Percentiles rank a stretch among this genome's conserved stretches.
These are phyloP conservation scores for Solanum verrucosum DNA, from an alignment of 257 asterid genomes.

Conservation along the genomic window DNA sequence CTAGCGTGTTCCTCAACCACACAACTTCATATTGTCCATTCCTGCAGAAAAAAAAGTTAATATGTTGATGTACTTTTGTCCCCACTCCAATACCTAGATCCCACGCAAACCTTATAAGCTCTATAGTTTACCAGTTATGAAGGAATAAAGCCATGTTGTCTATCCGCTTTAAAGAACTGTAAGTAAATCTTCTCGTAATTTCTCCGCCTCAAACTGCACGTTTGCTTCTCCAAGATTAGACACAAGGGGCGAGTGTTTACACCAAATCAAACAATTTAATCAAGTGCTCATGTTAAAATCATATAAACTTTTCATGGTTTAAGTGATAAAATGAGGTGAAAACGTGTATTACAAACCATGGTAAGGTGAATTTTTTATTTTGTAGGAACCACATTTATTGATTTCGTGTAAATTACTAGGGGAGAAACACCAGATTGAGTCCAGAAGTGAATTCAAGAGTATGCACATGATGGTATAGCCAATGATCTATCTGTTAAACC, in stretches of 20 bases:
- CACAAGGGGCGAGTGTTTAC: background rate
- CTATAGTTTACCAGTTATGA: background rate
- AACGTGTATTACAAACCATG: background rate
- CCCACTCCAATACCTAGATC: background rate
- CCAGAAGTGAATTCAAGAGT: background rate
- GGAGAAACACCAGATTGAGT: background rate
- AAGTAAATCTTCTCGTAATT: background rate
- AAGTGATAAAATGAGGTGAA: background rate
- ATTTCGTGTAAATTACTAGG: background rate
- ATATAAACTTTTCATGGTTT: background rate
- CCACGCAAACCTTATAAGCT: background rate
- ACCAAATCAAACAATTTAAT: background rate
- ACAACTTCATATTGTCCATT: background rate
- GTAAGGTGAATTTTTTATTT: background rate
- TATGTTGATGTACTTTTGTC: background rate
- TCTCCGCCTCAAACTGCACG: background rate
- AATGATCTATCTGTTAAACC: constrained; percentile 1
- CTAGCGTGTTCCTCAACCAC: background rate
- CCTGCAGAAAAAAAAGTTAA: background rate
- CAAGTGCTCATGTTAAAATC: background rate
- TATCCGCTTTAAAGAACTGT: background rate
- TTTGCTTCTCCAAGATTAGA: background rate
- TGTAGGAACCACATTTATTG: background rate
- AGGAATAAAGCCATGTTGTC: background rate
- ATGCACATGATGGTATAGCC: constrained; percentile 2